Conservation (phyloP, 176 grass and related monocot species). For the Triticum timopheevii region DNA sequence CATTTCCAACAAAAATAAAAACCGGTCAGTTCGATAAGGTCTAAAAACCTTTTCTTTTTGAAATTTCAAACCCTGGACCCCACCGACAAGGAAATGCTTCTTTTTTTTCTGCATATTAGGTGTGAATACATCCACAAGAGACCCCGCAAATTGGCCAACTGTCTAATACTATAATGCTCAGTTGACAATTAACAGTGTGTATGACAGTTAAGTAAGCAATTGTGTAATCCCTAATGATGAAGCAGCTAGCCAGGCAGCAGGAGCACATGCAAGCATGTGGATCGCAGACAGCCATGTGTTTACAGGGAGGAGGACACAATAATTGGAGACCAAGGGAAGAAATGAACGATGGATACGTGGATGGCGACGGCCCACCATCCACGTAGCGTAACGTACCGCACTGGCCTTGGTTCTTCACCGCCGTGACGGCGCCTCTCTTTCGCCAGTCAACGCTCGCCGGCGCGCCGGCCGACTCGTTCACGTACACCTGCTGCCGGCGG, state of each 20-base stretch:
- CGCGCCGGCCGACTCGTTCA: constrained; percentile 22
- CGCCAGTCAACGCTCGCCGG: constrained; percentile 53
- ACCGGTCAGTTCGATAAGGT: neutral
- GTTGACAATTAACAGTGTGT: neutral
- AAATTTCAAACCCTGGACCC: too few relatives aligned
- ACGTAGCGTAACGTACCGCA: constrained; percentile 28
- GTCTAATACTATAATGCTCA: neutral
- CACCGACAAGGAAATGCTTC: neutral
- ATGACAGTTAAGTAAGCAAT: constrained; percentile 2
- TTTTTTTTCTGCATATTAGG: neutral
- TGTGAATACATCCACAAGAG: neutral
- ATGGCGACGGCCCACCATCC: constrained; percentile 4
- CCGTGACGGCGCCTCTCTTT: constrained; percentile 38
- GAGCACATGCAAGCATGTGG: constrained; percentile 19
- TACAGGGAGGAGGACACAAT: neutral
- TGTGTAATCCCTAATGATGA: neutral
- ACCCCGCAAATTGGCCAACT: neutral
- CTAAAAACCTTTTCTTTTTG: too few relatives aligned
- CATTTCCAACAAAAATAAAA: neutral
- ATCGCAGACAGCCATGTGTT: neutral
- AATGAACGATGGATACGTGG: neutral
- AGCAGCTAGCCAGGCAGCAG: neutral
- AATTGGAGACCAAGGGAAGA: neutral
- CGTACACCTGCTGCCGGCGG: neutral
- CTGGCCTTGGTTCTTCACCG: constrained; percentile 45